Base-by-base conservation (phyloP, 2,329 filamentous ascomycete genomes). In the Pseudogymnoascus sp. region DNA sequence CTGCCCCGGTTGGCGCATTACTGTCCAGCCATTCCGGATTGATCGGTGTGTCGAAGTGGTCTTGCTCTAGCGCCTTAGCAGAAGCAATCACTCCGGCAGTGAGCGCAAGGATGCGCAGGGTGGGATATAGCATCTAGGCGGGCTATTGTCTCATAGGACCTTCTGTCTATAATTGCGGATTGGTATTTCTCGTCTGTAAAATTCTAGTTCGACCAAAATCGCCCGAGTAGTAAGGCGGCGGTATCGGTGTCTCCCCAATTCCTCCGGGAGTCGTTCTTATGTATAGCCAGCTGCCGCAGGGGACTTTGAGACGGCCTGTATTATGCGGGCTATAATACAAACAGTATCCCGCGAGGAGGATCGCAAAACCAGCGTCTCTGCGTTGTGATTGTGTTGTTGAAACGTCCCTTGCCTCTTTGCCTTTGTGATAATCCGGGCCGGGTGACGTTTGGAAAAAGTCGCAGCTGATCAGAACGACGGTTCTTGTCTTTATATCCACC, bases 361-460 rank as follows among this genome's bases (percentile, higher is more conserved):
- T 56, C 50, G 50, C n/a, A 35, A 21, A 33, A 14, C 1, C 6
- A 10, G 50, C 5, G 16, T 5, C 28, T 56, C 16, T 21, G 50
- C 11, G 50, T 18, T 56, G 50, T 56, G 5, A 14, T 21, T 56
- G 16, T 35, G 50, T 56, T 31, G 14, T 56, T 33, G 14, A 33
- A 56, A 56, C 28, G 50, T 33, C 50, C 50, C 50, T 56, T 56
- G 50, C 42, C 37, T 38, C 37, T 16, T 38, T 38, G 37, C 21
- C 50, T 56, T 33, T 56, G 28, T 56, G n/a, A 56, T 56, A 56
- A 56, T 33, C 50, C 50, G 50, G 28, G 50, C 50, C 50, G 50
- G 50, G 50, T 56, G 50, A 56, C 50, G 50, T 35, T 28, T 56
- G n/a, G 1, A 21, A 35, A 56, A 35, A 56, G 50, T 33, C n/a